These are phyloP conservation scores for Kingdonia uniflora DNA, from an alignment of 164 flowering plant species.

Conservation along the genomic window DNA sequence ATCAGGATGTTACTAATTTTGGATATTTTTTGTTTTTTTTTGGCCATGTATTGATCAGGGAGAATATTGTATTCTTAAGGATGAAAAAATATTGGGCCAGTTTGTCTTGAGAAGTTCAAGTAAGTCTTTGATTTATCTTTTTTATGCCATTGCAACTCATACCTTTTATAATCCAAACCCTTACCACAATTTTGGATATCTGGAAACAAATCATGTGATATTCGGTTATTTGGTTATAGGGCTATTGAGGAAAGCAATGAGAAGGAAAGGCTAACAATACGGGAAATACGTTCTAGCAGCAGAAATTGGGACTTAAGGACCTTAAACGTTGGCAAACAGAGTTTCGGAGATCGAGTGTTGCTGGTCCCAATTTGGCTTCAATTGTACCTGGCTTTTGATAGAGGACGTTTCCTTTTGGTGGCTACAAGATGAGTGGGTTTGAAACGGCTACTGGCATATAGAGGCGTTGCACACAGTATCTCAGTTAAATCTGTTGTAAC, in stretches of 20 bases:
- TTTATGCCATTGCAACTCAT: background rate
- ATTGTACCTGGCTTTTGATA: slow-evolving; percentile 50
- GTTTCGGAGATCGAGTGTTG: slow-evolving; percentile 67
- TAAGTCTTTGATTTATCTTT: slow-evolving; percentile 18
- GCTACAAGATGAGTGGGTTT: slow-evolving; percentile 71
- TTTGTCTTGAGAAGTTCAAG: slow-evolving; percentile 71
- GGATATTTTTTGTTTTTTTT: no score
- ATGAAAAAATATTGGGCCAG: slow-evolving; percentile 84
- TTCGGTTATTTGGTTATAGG: slow-evolving; percentile 20
- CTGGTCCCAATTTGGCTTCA: slow-evolving; percentile 69
- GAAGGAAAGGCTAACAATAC: slow-evolving; percentile 61
- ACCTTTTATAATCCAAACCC: background rate
- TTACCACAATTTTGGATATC: no score
- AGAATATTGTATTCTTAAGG: slow-evolving; percentile 45
- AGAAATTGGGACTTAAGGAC: slow-evolving; percentile 57
- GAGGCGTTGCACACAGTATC: slow-evolving; percentile 55
- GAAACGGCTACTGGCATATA: slow-evolving; percentile 49
- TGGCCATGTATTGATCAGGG: slow-evolving; percentile 26
- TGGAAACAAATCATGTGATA: background rate
- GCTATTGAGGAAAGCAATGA: slow-evolving; percentile 52
- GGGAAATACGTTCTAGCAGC: slow-evolving; percentile 65
- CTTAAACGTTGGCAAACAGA: slow-evolving; percentile 48
- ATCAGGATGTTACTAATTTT: background rate
- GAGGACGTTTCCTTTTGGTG: slow-evolving; percentile 56
- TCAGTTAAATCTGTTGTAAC: slow-evolving; percentile 64